Percentiles rank a stretch among this genome's conserved stretches.
phyloP scores from a whole-genome alignment of 306 rosid species.

The Phaseolus lunatus region DNA sequence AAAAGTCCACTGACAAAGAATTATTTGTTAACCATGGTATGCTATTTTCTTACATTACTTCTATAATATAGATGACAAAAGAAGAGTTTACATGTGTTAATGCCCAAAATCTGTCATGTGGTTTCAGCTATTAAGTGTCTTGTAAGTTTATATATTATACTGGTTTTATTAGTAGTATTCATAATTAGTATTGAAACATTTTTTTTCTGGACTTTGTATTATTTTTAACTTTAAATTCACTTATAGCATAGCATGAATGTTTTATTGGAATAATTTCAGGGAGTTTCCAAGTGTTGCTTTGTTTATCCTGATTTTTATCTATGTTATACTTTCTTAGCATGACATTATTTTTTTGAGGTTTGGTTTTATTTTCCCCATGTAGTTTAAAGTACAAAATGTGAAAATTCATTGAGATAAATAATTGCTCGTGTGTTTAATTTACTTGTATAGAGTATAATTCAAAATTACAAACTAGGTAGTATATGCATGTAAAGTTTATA shows the following conservation, averaged over 20 bases:
- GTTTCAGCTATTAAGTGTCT: background rate
- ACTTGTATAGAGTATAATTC: background rate
- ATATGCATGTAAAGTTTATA: background rate
- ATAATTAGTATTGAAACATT: constrained; percentile 2
- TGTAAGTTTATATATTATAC: background rate
- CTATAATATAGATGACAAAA: background rate
- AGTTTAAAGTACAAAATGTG: constrained; percentile 2
- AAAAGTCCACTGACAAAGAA: constrained; percentile 46
- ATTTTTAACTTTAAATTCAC: background rate
- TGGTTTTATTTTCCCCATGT: background rate
- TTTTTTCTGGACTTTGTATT: background rate
- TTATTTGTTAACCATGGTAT: constrained; percentile 64
- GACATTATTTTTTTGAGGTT: constrained; percentile 10
- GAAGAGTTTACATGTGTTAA: background rate
- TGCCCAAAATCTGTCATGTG: constrained; percentile 3
- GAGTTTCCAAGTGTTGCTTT: background rate
- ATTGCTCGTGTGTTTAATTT: background rate
- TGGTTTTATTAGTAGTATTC: background rate
- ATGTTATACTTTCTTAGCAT: constrained; percentile 17
- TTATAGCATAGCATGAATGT: background rate
- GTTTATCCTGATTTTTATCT: background rate
- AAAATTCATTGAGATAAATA: background rate
- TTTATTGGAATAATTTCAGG: background rate
- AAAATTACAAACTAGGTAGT: constrained; percentile 11
- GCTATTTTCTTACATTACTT: background rate